Evolutionary conservation across 345 rosid species (phyloP).

Genomic region (Melastoma malabathricum): DNA sequence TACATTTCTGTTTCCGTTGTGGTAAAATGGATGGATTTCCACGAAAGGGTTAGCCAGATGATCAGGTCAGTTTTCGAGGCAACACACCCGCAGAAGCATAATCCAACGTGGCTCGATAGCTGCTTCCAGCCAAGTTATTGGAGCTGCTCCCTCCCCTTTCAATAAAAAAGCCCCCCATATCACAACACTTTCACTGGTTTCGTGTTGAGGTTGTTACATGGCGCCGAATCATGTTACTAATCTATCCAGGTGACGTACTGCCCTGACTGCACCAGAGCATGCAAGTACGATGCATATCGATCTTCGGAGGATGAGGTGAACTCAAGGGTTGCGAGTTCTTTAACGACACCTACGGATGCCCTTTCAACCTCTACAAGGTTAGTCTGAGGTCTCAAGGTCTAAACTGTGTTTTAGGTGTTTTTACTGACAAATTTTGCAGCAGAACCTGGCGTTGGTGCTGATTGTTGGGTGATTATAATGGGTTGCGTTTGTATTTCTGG

Average conservation of each 20-base stretch:
- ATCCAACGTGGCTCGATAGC: slow-evolving; percentile 63
- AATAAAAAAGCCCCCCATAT: not conserved
- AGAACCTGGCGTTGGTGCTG: too few relatives aligned
- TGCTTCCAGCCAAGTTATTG: slow-evolving; percentile 60
- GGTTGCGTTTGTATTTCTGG: too few relatives aligned
- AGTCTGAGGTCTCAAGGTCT: not conserved
- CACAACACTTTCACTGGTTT: not conserved
- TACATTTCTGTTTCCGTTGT: slow-evolving; percentile 7
- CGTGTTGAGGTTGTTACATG: too few relatives aligned
- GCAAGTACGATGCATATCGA: slow-evolving; percentile 54
- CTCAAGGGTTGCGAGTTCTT: slow-evolving; percentile 58
- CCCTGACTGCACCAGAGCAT: slow-evolving; percentile 89
- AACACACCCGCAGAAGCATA: slow-evolving; percentile 83
- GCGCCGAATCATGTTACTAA: not conserved
- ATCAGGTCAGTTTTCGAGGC: slow-evolving; percentile 57
- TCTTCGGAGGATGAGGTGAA: slow-evolving; percentile 22
- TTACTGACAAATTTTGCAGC: too few relatives aligned
- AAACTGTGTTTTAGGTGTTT: not conserved
- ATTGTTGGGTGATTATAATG: too few relatives aligned
- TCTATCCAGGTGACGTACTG: slow-evolving; percentile 67
- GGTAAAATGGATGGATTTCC: slow-evolving; percentile 83
- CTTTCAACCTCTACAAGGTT: slow-evolving; percentile 39
- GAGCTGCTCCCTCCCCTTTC: slow-evolving; percentile 52
- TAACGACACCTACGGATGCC: slow-evolving; percentile 66
- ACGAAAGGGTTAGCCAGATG: slow-evolving; percentile 42